Conservation (phyloP, 805 yeast genomes). For the Yamadazyma scolyti region DNA sequence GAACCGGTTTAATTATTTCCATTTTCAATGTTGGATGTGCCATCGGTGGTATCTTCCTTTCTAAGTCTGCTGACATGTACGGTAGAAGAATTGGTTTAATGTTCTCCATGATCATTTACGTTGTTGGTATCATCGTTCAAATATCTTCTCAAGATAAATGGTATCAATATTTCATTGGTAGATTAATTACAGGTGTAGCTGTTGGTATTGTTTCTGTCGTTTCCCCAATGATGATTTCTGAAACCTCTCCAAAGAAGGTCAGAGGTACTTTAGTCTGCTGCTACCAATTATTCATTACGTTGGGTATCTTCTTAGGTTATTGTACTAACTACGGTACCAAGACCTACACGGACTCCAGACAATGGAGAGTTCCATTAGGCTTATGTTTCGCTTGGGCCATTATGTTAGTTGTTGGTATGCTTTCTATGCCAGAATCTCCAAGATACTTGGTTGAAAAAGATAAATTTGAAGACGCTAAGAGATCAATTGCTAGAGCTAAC, state of each 20-base stretch:
- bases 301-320: slow-evolving; percentile 70
- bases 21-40: slow-evolving; percentile 70
- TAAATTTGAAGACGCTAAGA: slow-evolving; percentile 49
- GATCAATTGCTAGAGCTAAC: slow-evolving; percentile 54
- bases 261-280: slow-evolving; percentile 71
- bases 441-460: slow-evolving; percentile 53
- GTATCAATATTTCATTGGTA: slow-evolving; percentile 64
- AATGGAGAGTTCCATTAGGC: slow-evolving; percentile 68
- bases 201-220: slow-evolving; percentile 70
- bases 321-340: slow-evolving; percentile 63
- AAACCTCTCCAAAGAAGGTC: slow-evolving; percentile 64
- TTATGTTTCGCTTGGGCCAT: slow-evolving; percentile 51
- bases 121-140: slow-evolving; percentile 59
- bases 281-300: slow-evolving; percentile 66
- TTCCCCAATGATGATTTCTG: slow-evolving; percentile 64
- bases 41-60: slow-evolving; percentile 60
- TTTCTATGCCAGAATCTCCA: slow-evolving; percentile 67
- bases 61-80: slow-evolving; percentile 52
- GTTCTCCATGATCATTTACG: slow-evolving; percentile 50
- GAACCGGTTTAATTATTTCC: slow-evolving; percentile 51
- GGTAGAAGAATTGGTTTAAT: slow-evolving; percentile 61
- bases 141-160: slow-evolving; percentile 51
- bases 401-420: slow-evolving; percentile 47
- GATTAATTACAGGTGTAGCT: slow-evolving; percentile 70
- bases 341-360: slow-evolving; percentile 45